phyloP scores from a whole-genome alignment of 495 filamentous ascomycete genomes.

The Penicillium verhagenii region DNA sequence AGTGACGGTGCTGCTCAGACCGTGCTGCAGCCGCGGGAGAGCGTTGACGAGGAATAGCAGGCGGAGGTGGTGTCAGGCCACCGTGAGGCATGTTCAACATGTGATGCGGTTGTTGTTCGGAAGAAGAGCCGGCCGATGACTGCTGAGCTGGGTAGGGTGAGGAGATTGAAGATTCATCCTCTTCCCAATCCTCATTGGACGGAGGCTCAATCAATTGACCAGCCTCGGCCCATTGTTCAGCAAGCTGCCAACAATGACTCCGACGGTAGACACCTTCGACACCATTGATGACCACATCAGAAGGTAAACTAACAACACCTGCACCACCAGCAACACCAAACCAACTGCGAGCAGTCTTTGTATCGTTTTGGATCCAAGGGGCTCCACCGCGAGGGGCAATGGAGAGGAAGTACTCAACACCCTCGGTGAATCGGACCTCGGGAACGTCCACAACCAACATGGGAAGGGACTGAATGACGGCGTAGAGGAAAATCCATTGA shows the following conservation, averaged over 20 bases:
- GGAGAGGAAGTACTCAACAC: constrained; percentile 96
- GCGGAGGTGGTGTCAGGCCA: constrained; percentile 34
- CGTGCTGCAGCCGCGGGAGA: constrained; percentile 37
- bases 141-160: constrained; percentile 45
- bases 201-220: constrained; percentile 39
- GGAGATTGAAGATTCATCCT: constrained; percentile 44
- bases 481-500: constrained; percentile 94
- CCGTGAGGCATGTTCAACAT: constrained; percentile 31
- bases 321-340: constrained; percentile 71
- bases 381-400: constrained; percentile 76
- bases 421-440: constrained; percentile 69
- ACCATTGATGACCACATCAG: constrained; percentile 81
- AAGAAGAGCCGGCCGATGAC: constrained; percentile 42
- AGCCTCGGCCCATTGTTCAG: constrained; percentile 66
- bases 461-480: constrained; percentile 83
- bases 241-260: constrained; percentile 87
- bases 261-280: constrained; percentile 88
- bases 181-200: constrained; percentile 40
- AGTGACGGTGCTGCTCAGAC: constrained; percentile 37
- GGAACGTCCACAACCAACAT: constrained; percentile 87
- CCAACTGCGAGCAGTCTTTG: constrained; percentile 69
- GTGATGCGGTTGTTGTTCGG: constrained; percentile 22
- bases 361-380: constrained; percentile 79
- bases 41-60: constrained; percentile 42
- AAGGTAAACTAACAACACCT: constrained; percentile 72